Evolutionary conservation across 352 stramenopile species (phyloP).

Genomic region (Globisporangium cylindrosporum): DNA sequence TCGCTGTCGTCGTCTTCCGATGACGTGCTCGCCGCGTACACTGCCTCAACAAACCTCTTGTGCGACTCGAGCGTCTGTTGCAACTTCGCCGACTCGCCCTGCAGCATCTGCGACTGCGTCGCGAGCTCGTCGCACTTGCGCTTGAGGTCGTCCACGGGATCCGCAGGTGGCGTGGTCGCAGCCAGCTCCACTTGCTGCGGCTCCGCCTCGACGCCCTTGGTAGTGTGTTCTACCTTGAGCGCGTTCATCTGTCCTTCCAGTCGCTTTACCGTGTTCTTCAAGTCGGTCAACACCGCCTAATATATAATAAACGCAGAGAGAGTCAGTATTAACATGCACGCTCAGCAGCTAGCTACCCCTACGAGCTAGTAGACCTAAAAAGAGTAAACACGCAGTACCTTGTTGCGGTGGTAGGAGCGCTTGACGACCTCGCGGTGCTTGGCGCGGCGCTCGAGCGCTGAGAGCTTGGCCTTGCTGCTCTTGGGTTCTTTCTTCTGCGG

Average conservation of each 20-base stretch:
- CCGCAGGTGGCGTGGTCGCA: not conserved
- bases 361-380: not conserved
- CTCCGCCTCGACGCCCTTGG: not conserved
- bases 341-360: not conserved
- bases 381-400: conserved; percentile 26
- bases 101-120: conserved; percentile 38
- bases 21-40: conserved; percentile 27
- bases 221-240: conserved; percentile 20
- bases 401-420: conserved; percentile 76
- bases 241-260: conserved; percentile 48
- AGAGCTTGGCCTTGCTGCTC: conserved; percentile 32
- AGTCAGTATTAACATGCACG: not conserved
- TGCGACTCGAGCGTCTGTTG: conserved; percentile 38
- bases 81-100: conserved; percentile 38
- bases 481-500: not conserved
- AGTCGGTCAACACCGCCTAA: conserved; percentile 46
- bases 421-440: conserved; percentile 70
- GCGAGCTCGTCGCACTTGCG: conserved; percentile 34
- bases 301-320: not conserved
- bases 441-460: conserved; percentile 46
- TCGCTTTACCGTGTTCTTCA: conserved; percentile 51
- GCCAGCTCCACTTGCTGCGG: not conserved
- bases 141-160: conserved; percentile 27
- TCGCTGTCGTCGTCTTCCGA: conserved; percentile 14
- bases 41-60: conserved; percentile 37